phyloP scores from a whole-genome alignment of 768 basidiomycete species.

The Dioszegia aurantiaca region DNA sequence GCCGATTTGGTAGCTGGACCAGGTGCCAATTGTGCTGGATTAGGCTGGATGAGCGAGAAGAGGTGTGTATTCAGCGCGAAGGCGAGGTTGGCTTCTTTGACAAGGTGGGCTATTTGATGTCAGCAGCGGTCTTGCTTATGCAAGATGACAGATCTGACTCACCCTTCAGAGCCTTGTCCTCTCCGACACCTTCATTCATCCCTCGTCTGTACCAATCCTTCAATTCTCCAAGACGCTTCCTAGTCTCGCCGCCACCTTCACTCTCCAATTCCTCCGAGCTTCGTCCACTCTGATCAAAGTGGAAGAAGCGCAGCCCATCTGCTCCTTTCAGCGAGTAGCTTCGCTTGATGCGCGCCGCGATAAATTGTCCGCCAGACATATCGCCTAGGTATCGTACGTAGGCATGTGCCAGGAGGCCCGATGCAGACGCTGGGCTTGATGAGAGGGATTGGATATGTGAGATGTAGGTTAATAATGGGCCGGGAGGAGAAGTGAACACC shows the following conservation, averaged over 20 bases:
- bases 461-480: slow-evolving; percentile 59
- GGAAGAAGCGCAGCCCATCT: slow-evolving; percentile 64
- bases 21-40: slow-evolving; percentile 1
- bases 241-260: slow-evolving; percentile 24
- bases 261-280: slow-evolving; percentile 17
- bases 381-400: slow-evolving; percentile 83
- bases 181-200: slow-evolving; percentile 45
- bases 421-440: slow-evolving; percentile 51
- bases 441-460: slow-evolving; percentile 59
- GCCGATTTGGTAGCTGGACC: background rate
- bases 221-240: slow-evolving; percentile 61
- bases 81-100: slow-evolving; percentile 45
- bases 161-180: slow-evolving; percentile 43
- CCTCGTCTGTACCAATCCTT: slow-evolving; percentile 58
- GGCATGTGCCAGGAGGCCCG: slow-evolving; percentile 68
- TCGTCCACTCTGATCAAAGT: slow-evolving; percentile 57
- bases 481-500: slow-evolving; percentile 57
- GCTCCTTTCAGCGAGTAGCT: slow-evolving; percentile 63
- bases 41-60: slow-evolving; percentile 36
- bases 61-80: slow-evolving; percentile 44
- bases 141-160: slow-evolving; percentile 40
- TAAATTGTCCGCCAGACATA: slow-evolving; percentile 72
- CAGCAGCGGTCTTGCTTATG: background rate
- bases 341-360: slow-evolving; percentile 63
- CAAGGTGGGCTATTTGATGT: slow-evolving; percentile 26